A percentile compares a stretch with the other conserved stretches of the same genome.
These are phyloP conservation scores for Jatropha curcas DNA, from an alignment of 345 rosid genomes.

Conservation along the genomic window DNA sequence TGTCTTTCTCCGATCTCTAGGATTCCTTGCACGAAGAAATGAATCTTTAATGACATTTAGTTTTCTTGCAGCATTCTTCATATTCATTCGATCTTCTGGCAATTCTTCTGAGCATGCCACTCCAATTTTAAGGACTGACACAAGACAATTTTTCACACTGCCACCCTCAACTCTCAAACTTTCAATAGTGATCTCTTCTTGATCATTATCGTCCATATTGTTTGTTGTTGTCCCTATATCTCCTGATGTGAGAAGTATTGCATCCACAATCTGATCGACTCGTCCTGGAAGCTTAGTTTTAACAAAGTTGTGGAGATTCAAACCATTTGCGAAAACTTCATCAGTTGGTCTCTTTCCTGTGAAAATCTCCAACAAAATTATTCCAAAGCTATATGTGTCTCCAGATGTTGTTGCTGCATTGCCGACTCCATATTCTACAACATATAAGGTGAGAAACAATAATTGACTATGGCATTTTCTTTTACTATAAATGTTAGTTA, in stretches of 20 bases:
- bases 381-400: slow-evolving; percentile 8
- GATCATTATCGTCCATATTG: background rate
- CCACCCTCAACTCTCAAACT: background rate
- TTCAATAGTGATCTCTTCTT: background rate
- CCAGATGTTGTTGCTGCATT: background rate
- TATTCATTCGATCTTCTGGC: slow-evolving; percentile 1
- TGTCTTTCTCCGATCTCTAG: too few relatives aligned
- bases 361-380: slow-evolving; percentile 2
- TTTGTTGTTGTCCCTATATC: background rate
- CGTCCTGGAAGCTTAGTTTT: background rate
- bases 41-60: background rate
- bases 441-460: too few relatives aligned
- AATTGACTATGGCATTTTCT: too few relatives aligned
- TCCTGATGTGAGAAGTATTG: background rate
- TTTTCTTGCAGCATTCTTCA: slow-evolving; percentile 3
- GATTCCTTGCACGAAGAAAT: background rate
- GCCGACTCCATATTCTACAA: slow-evolving; percentile 2
- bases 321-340: background rate
- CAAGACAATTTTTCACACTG: background rate
- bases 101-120: background rate
- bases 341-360: slow-evolving; percentile 4
- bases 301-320: slow-evolving; percentile 2
- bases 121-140: slow-evolving; percentile 3
- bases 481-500: too few relatives aligned
- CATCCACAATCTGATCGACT: background rate